A percentile compares a stretch with the other conserved stretches of the same genome.
phyloP scores from a whole-genome alignment of 176 grass and related monocot species.

The Alopecurus myosuroides region DNA sequence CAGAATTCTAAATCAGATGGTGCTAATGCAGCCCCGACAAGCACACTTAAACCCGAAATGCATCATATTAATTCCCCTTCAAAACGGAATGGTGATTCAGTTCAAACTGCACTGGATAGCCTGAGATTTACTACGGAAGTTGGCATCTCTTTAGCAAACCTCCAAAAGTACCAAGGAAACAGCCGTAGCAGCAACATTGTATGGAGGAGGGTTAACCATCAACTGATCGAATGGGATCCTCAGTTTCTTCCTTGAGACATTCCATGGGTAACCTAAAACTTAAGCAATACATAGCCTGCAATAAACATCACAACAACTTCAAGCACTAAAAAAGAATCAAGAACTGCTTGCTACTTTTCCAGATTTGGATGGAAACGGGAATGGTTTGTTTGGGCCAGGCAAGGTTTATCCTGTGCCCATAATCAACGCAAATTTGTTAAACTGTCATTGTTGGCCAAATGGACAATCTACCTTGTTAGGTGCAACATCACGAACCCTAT shows the following conservation, averaged over 20 bases:
- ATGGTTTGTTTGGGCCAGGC: neutral
- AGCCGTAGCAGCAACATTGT: neutral
- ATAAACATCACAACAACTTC: constrained; percentile 8
- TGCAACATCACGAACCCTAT: constrained; percentile 86
- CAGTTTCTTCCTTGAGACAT: constrained; percentile 29
- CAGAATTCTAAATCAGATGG: neutral
- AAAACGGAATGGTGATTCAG: neutral
- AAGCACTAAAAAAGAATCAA: neutral
- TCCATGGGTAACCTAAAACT: constrained; percentile 77
- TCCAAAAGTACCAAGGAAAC: neutral
- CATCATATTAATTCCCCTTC: neutral
- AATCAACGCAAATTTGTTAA: neutral
- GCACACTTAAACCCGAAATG: neutral
- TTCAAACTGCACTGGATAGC: neutral
- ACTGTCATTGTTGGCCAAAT: neutral
- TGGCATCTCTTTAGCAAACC: neutral
- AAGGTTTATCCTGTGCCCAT: neutral
- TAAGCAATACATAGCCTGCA: constrained; percentile 90
- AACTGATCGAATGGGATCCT: constrained; percentile 12
- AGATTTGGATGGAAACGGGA: neutral
- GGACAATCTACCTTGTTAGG: constrained; percentile 82
- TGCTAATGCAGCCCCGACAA: neutral
- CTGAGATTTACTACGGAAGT: neutral
- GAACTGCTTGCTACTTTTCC: neutral
- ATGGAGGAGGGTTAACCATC: neutral